Conservation (phyloP, 192 early-diverging fungal species). For the Backusella australiensis region DNA sequence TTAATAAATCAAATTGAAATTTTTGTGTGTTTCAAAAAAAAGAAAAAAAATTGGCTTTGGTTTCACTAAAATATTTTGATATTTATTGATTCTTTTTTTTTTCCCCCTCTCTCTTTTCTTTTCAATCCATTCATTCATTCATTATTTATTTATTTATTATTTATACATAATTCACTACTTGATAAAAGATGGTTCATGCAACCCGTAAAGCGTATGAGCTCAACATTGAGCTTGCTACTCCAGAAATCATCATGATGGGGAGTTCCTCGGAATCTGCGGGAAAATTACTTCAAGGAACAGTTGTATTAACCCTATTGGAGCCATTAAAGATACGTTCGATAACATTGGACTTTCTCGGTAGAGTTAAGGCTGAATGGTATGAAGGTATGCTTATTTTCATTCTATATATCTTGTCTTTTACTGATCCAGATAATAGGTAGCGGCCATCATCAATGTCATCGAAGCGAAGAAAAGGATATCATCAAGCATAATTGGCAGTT, state of each 20-base stretch:
- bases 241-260: conserved; percentile 18
- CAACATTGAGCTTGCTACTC: conserved; percentile 19
- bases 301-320: conserved; percentile 47
- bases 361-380: conserved; percentile 45
- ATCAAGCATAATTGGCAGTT: conserved; percentile 54
- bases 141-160: not conserved
- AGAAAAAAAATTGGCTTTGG: not conserved
- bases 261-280: conserved; percentile 38
- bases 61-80: not conserved
- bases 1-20: not conserved
- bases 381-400: conserved; percentile 31
- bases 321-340: conserved; percentile 48
- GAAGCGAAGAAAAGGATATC: conserved; percentile 37
- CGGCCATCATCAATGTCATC: conserved; percentile 25
- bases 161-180: not conserved
- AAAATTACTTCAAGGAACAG: conserved; percentile 47
- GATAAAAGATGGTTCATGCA: not conserved
- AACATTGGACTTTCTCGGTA: conserved; percentile 48
- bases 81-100: not conserved
- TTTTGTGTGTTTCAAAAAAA: not conserved
- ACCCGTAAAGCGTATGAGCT: conserved; percentile 10
- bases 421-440: not conserved
- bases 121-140: not conserved
- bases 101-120: not conserved
- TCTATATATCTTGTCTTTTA: not conserved